Evolutionary conservation across 352 stramenopile species (phyloP), one percentile per base, ranked within the genome.

Genomic region (Phytophthora uliginosa): DNA sequence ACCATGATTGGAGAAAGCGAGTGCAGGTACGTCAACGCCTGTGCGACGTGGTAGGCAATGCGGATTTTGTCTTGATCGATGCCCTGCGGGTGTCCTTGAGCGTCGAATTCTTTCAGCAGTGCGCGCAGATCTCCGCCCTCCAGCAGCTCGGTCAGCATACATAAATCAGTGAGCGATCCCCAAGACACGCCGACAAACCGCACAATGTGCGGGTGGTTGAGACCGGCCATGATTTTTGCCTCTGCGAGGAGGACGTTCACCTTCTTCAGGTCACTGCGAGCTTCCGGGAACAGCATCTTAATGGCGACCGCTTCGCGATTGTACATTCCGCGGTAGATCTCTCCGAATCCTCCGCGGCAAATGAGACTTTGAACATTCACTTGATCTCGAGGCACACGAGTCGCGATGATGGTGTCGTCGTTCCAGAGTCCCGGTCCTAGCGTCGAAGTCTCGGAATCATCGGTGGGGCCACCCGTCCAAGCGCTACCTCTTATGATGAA

Each of bases 191-290:
- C 84, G 17, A 88, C 64, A 50, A 90, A 90, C 10, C 53, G 70
- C 15, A 90, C 82, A 22, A 92, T 83, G 34, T 80, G 70, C 7
- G 76, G 69, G 55, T 92, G 84, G 13, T 78, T 65, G 12, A 91
- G 47, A 10, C 59, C 52, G 2, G 77, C 72, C 71, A 89, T 84
- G n/a, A 85, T 45, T 54, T 81, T 82, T 22, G 75, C 69, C 59
- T 87, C 75, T 2, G 50, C 66, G 22, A 84, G 54, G 55, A 89
- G 86, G 15, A 65, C 52, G 22, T 79, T 70, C 28, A 88, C 82
- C 36, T 87, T 72, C 17, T 69, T 71, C 59, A 78, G 64, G 40
- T 78, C 71, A 40, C 55, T 61, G 13, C 60, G 50, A 33, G 62
- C 63, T 15, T 71, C 66, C 8, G 70, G 64, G 18, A 71, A 54